Conservation (phyloP, 768 basidiomycete species). For the Suillus fuscotomentosus region DNA sequence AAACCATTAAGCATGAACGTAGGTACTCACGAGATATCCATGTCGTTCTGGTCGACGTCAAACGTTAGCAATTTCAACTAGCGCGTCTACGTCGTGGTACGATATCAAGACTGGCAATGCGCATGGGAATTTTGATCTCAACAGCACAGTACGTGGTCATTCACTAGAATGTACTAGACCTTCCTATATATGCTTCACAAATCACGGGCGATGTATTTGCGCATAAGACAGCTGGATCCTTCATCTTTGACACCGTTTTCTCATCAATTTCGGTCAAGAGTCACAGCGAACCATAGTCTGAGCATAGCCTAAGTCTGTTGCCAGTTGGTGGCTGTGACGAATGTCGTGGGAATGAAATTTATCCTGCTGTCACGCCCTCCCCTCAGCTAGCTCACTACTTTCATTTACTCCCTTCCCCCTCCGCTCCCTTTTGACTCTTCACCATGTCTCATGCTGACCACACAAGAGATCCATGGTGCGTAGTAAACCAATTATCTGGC, state of each 20-base stretch:
- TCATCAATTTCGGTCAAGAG: not conserved
- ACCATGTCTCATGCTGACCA: conserved; percentile 89
- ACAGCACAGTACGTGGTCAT: not conserved
- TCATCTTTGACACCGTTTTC: not conserved
- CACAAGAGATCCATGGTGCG: conserved; percentile 89
- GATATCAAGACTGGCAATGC: not conserved
- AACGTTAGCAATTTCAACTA: not conserved
- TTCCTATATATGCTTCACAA: not conserved
- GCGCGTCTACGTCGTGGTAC: not conserved
- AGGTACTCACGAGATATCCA: not conserved
- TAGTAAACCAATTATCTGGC: not conserved
- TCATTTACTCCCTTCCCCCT: not conserved
- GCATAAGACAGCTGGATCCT: not conserved
- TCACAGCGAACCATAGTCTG: not conserved
- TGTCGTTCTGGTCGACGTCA: not conserved
- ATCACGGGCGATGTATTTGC: not conserved
- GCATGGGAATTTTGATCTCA: not conserved
- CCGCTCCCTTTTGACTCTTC: conserved; percentile 8
- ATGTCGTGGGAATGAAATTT: conserved; percentile 4
- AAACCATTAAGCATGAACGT: not conserved
- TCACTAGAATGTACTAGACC: not conserved
- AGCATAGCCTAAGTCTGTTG: too few species aligned
- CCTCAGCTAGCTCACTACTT: not conserved
- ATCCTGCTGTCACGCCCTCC: not conserved
- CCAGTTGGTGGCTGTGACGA: not conserved